Evolutionary conservation across 2,329 filamentous ascomycete genomes (phyloP).

Genomic region (Scytalidium lignicola): DNA sequence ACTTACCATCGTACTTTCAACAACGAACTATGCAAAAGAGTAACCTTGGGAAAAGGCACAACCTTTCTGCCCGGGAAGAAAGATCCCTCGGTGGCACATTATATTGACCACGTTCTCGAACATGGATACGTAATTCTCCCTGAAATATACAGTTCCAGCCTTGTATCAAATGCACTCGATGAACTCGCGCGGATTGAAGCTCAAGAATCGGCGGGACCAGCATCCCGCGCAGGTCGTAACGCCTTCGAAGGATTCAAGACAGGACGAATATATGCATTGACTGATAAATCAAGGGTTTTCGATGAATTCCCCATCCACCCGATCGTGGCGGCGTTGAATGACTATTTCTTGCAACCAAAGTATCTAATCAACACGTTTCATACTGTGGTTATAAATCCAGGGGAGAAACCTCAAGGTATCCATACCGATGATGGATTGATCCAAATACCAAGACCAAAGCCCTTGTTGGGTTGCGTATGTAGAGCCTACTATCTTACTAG

Average conservation of each 20-base stretch:
- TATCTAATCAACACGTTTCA: constrained; percentile 32
- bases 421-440: constrained; percentile 31
- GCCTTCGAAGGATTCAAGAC: constrained; percentile 34
- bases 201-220: constrained; percentile 20
- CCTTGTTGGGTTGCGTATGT: constrained; percentile 24
- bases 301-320: constrained; percentile 34
- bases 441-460: constrained; percentile 22
- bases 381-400: constrained; percentile 33
- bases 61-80: constrained; percentile 24
- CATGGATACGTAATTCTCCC: constrained; percentile 35
- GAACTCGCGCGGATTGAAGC: constrained; percentile 30
- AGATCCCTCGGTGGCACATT: constrained; percentile 21
- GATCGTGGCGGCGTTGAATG: constrained; percentile 33
- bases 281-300: constrained; percentile 34
- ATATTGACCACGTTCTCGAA: constrained; percentile 24
- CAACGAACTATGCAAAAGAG: not conserved
- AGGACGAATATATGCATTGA: constrained; percentile 32
- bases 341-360: constrained; percentile 34
- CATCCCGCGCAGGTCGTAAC: constrained; percentile 29
- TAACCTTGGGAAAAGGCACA: constrained; percentile 19
- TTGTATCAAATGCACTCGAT: constrained; percentile 28
- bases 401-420: constrained; percentile 29
- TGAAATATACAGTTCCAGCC: constrained; percentile 26
- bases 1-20: no score
- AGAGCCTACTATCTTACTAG: not conserved